Percentiles rank a stretch among this genome's conserved stretches.
phyloP scores from a whole-genome alignment of 352 stramenopile species.

The Globisporangium ultimum region DNA sequence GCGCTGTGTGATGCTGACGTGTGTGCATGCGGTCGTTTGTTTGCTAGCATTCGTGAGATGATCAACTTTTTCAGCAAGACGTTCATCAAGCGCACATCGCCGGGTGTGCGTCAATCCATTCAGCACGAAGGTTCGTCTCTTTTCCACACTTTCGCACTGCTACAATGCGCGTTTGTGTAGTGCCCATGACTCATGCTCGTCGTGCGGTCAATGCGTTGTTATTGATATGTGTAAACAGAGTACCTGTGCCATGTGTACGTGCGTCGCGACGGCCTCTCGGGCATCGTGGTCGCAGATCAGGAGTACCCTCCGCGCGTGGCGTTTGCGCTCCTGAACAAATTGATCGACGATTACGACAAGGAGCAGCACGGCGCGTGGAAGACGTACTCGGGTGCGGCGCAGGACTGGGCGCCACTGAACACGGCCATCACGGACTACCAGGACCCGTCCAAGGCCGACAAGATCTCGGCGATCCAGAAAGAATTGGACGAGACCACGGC shows the following conservation, averaged over 20 bases:
- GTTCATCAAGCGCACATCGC: constrained; percentile 96
- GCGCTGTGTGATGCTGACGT: background rate
- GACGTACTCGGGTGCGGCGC: constrained; percentile 59
- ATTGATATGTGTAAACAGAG: constrained; percentile 33
- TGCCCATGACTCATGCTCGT: too few species aligned
- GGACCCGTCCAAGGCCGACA: constrained; percentile 97
- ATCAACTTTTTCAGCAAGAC: constrained; percentile 99
- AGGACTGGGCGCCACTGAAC: constrained; percentile 87
- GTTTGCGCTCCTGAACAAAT: constrained; percentile 96
- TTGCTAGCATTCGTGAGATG: constrained; percentile 94
- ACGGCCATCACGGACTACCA: constrained; percentile 97
- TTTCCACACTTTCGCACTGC: too few species aligned
- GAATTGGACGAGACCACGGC: constrained; percentile 99
- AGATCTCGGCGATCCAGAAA: constrained; percentile 99
- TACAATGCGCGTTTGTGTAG: too few species aligned
- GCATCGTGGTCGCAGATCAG: constrained; percentile 95
- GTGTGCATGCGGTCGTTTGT: too few species aligned
- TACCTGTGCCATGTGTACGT: constrained; percentile 99
- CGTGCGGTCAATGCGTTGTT: too few species aligned
- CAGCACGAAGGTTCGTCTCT: constrained; percentile 90
- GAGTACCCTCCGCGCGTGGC: constrained; percentile 98
- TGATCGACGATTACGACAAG: constrained; percentile 96
- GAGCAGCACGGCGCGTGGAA: constrained; percentile 56
- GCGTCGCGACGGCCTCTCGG: constrained; percentile 94
- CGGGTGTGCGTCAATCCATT: constrained; percentile 96